These are phyloP conservation scores for Penicillium lividum DNA, from an alignment of 495 filamentous ascomycete species.

Conservation along the genomic window DNA sequence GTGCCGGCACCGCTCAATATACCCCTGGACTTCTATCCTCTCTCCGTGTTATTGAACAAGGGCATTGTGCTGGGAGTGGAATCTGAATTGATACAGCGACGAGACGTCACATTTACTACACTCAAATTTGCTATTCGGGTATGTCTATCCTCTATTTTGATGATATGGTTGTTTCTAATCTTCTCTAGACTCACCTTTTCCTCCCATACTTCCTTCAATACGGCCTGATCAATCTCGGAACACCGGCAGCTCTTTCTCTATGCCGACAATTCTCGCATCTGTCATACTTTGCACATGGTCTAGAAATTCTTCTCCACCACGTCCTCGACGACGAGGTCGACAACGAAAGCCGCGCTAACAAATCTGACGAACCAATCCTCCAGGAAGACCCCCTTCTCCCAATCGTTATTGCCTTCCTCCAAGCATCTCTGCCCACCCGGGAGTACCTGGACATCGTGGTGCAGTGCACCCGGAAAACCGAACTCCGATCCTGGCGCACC, in stretches of 20 bases:
- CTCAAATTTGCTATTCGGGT: slow-evolving; percentile 82
- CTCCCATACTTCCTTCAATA: slow-evolving; percentile 82
- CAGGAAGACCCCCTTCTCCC: slow-evolving; percentile 71
- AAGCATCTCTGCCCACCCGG: slow-evolving; percentile 72
- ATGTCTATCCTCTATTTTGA: slow-evolving; percentile 17
- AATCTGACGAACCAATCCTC: slow-evolving; percentile 28
- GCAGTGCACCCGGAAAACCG: slow-evolving; percentile 96
- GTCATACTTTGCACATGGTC: slow-evolving; percentile 86
- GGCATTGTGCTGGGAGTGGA: slow-evolving; percentile 90
- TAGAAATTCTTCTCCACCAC: slow-evolving; percentile 90
- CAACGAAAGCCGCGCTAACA: slow-evolving; percentile 60
- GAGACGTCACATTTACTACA: slow-evolving; percentile 84
- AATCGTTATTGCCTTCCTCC: slow-evolving; percentile 80
- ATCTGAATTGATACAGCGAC: slow-evolving; percentile 84
- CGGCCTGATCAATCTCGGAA: slow-evolving; percentile 69
- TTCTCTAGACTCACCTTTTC: slow-evolving; percentile 78
- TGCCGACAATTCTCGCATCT: slow-evolving; percentile 81
- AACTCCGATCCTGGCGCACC: slow-evolving; percentile 91
- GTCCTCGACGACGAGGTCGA: slow-evolving; percentile 96
- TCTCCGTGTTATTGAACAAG: slow-evolving; percentile 81
- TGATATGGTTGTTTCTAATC: not conserved
- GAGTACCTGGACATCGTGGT: slow-evolving; percentile 91
- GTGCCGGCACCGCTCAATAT: slow-evolving; percentile 46
- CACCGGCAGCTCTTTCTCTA: slow-evolving; percentile 70
- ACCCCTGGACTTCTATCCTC: slow-evolving; percentile 87